Evolutionary conservation across 2,329 filamentous ascomycete genomes (phyloP), one percentile per base, ranked within the genome.

Genomic region (Mollisia scopiformis): DNA sequence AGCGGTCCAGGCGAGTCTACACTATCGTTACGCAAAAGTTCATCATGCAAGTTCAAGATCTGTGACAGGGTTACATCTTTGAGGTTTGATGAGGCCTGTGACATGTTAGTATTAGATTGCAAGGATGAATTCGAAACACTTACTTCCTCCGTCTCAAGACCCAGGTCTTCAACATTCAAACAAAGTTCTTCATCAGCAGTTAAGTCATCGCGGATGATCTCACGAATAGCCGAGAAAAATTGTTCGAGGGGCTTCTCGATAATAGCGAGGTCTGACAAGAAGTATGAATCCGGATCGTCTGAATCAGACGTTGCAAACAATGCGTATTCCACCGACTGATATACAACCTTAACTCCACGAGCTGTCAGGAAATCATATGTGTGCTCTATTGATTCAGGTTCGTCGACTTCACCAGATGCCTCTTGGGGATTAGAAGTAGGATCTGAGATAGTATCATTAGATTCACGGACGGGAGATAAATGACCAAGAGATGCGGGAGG

Each of bases 11-110:
- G 79, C 23, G 79, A 73, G 55, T 80, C 75, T 41, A 78, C 73
- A 25, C 80, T 84, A 70, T 89, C 87, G 68, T 89, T 87, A 31
- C 78, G 78, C 65, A 83, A 80, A 49, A 91, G 75, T 16, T 79
- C 77, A 60, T 87, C 73, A 68, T 88, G 88, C 49, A 88, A 72
- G 55, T 84, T 79, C 61, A 89, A 74, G 47, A 91, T 76, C 59
- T 87, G 79, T 49, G 80, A 76, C 55, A 89, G 75, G 51, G 82
- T 81, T 63, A 83, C 74, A 67, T 79, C 75, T 66, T 77, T 75
- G 51, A 79, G 72, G 69, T 81, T 74, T 39, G 74, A 71, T 46
- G 81, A 84, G 69, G 81, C 79, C 82, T 86, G 65, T 37, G 10
- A 53, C 30, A 60, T 19, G 58, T 68, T 64, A 73, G 79, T 63